Evolutionary conservation across 2,329 filamentous ascomycete species (phyloP), one percentile per base, ranked within the genome.

Genomic region (Cytospora piceae): DNA sequence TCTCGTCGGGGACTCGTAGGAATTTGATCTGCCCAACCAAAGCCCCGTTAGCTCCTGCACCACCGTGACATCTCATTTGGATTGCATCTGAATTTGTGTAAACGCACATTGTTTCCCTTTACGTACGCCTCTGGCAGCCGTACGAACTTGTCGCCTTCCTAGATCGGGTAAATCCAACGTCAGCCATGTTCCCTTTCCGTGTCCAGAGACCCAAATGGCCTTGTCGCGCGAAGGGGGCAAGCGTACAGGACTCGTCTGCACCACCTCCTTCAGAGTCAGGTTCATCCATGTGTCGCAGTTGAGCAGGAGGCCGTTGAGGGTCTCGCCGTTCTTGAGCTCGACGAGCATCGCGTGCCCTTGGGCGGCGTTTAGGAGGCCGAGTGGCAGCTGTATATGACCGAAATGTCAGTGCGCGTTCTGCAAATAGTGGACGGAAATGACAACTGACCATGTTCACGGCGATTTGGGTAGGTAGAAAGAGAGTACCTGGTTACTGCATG

Each of bases 211-310:
- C 31, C 22, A 9, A 31, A 17, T 17, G 49, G 42, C 39, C 7
- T 27, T 24, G 46, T 17, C 31, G 46, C 37, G 34, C 39, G 27
- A 39, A 15, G 52, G 58, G n/a, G 39, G 22, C 63, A 34, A 24
- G 71, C 83, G 60, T 79, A 90, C 88, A 29, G 94, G 89, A 76
- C 91, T 97, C 22, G 95, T 98, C 80, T 98, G 94, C 42, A 98
- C 92, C 27, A 99, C 96, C 78, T 98, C 95, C 79, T 95, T 96
- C 71, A 99, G 81, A 2, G 94, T 98, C 72, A 99, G 82, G 81
- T 99, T 99, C 95, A 99, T 99, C 93, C 95, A 99, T 58, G 94
- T 99, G 78, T 99, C 95, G 87, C 94, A 99, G 78, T 90, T 93
- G 77, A 97, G 91, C 67, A 99, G 84, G 75, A 97, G 93, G 69